Evolutionary conservation across 768 basidiomycete species (phyloP), one percentile per base, ranked within the genome.

Genomic region (Pleurotus citrinopileatus): DNA sequence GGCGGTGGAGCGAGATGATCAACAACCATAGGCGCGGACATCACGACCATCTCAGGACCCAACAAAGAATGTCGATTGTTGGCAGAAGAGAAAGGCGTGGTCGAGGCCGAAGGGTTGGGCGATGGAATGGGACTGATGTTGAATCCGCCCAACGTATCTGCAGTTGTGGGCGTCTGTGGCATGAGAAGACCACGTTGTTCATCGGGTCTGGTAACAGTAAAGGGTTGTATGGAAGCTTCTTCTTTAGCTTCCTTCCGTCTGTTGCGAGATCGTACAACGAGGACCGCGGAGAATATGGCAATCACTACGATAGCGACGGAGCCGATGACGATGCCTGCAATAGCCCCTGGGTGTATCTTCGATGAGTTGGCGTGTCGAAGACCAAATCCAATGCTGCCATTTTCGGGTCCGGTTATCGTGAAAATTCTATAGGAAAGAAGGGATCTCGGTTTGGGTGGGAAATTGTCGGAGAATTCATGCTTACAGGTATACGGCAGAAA

Each of bases 401-500:
- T 27, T 23, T 54, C 59, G 25, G 42, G 22, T 29, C 57, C 50
- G 13, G 57, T 47, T 32, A 59, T 55, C 8, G 48, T 50, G 43
- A 64, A 57, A 19, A 65, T 62, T 19, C 63, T 66, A 37, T 10
- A n/a, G 7, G 23, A 22, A 27, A 12, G 1, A n/a, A 12, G 8
- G 8, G 34, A n/a, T 38, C 32, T 13, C 7, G 20, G 20, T 29
- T 44, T 15, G 20, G 34, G 42, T 17, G 19, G 12, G 23, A n/a
- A 40, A 22, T 13, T 26, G 12, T 15, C 5, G 17, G 17, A 20
- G 26, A 22, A 23, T 10, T 15, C 27, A 27, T 7, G 58, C 62
- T 12, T 43, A 66, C 65, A 66, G 37, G 44, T 66, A 66, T 15
- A 60, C 28, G 2, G 29, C 57, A 32, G 58, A 61, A 34, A 65